Evolutionary conservation across 306 rosid genomes (phyloP).

Genomic region (Albizia julibrissin): DNA sequence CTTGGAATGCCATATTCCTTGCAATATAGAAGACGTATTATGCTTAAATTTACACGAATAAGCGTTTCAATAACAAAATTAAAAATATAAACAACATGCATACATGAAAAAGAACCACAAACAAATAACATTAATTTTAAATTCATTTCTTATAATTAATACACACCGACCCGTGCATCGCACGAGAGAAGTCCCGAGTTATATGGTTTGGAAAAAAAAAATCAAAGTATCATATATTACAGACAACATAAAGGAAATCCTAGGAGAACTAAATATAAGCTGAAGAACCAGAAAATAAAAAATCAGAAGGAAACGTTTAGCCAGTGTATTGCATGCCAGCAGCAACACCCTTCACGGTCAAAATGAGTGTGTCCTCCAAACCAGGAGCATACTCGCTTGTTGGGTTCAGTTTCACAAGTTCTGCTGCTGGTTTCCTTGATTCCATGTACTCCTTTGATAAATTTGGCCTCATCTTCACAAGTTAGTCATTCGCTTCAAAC

Average conservation of each 20-base stretch:
- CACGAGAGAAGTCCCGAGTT: too few species aligned
- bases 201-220: too few species aligned
- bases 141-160: too few species aligned
- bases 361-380: conserved; percentile 88
- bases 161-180: too few species aligned
- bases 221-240: neutral
- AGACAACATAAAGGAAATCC: too few species aligned
- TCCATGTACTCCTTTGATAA: conserved; percentile 78
- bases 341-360: conserved; percentile 98
- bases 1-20: too few species aligned
- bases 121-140: too few species aligned
- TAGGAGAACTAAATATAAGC: neutral
- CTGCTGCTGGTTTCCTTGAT: conserved; percentile 86
- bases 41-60: too few species aligned
- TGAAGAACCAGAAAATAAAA: neutral
- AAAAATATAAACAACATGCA: too few species aligned
- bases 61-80: too few species aligned
- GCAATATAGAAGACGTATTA: too few species aligned
- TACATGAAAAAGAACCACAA: too few species aligned
- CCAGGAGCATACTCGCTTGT: conserved; percentile 93
- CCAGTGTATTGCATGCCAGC: conserved; percentile 99
- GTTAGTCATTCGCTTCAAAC: conserved; percentile 76
- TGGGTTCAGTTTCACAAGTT: conserved; percentile 89
- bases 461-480: conserved; percentile 69
- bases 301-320: conserved; percentile 28